Base-by-base conservation (phyloP, 345 rosid species). In the Draba incana region DNA sequence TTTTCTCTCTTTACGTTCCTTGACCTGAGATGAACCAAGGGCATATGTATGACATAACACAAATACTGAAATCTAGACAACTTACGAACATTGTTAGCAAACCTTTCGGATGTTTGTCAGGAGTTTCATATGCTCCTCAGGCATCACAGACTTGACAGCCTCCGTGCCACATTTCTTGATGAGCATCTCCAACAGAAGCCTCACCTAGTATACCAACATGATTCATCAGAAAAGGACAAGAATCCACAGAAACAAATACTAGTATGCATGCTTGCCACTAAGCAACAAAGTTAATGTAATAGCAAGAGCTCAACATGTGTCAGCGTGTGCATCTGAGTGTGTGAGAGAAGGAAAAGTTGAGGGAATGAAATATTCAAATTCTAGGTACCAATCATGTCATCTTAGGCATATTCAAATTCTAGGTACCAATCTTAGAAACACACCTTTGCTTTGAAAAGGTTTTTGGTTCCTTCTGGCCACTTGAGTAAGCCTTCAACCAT, bases 61-160 rank as follows among this genome's bases (percentile, higher is more conserved):
- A 65, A 43, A 60, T 24, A 15, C 44, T 55, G 45, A 55, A 70
- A 43, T 49, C 20, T 57, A 63, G 1, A 51, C 3, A 62, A 20
- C 52, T 52, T 60, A 8, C 66, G 28, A 46, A 66, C 44, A 27
- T n/a, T 12, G 31, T 68, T 23, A 54, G 46, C 64, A 74, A 60
- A 94, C 99, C 97, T 94, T 94, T 68, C 98, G 84, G 57, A 94
- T 86, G 77, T 94, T 91, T n/a, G 88, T 83, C 27, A 94, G 89
- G 62, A 91, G 95, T 76, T 86, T 93, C 92, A 84, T 88, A 81
- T 93, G 98, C 74, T 90, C 95, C 77, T 86, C 90, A 56, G 98
- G 98, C 97, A 94, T 91, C 69, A 94, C 98, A 24, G 92, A 87
- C 84, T 88, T 89, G 37, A 94, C 98, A 77, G 98, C 98, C 59